Percentiles rank a stretch among this genome's conserved stretches.
Evolutionary conservation across 305 asterid species (phyloP).

Genomic region (Fraxinus dipetala): DNA sequence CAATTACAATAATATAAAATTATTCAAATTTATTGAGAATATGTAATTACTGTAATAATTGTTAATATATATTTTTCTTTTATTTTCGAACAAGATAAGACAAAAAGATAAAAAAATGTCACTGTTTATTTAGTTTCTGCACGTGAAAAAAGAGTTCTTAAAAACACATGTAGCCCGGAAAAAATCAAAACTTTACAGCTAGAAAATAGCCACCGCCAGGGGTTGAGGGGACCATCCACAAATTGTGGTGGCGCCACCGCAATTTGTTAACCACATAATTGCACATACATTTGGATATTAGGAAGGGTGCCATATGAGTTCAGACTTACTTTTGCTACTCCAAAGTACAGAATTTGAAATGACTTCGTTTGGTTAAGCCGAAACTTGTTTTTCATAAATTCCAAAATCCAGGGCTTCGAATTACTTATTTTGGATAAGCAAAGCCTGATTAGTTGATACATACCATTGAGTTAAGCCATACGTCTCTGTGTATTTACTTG

Average conservation of each 20-base stretch:
- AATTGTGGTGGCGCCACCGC: background rate
- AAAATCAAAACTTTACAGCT: slow-evolving; percentile 28
- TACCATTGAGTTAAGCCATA: background rate
- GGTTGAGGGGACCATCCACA: slow-evolving; percentile 22
- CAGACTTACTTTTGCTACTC: background rate
- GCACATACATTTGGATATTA: background rate
- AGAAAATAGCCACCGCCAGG: slow-evolving; percentile 14
- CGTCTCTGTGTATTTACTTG: background rate
- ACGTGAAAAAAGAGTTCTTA: background rate
- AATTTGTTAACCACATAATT: background rate
- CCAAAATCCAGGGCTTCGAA: background rate
- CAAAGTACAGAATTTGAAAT: background rate
- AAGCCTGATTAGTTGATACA: no score
- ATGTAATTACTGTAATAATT: background rate
- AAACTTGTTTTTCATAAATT: background rate
- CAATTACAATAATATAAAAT: background rate
- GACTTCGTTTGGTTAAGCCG: background rate
- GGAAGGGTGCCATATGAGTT: background rate
- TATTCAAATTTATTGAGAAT: background rate
- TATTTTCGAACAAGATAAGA: background rate
- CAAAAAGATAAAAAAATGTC: background rate
- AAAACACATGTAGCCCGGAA: background rate
- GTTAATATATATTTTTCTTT: background rate
- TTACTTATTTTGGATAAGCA: background rate
- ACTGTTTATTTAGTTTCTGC: slow-evolving; percentile 10